Percentiles rank a stretch among this genome's conserved stretches.
Conservation (phyloP, 192 early-diverging fungal genomes). For the Coemansia guatemalensis region DNA sequence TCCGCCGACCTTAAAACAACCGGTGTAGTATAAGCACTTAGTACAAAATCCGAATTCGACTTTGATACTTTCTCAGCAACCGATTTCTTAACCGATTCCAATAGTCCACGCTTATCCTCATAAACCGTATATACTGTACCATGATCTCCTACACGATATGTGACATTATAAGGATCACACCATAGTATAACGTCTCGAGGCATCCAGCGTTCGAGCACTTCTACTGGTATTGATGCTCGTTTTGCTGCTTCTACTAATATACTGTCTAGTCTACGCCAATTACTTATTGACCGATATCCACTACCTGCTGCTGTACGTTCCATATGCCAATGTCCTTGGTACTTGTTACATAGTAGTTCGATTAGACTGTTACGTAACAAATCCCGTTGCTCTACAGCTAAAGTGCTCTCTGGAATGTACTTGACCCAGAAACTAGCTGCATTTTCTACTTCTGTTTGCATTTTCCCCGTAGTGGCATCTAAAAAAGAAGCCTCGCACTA, state of each 20-base stretch:
- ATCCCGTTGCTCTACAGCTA: conserved; percentile 33
- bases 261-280: conserved; percentile 66
- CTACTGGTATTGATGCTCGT: conserved; percentile 47
- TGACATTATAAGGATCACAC: conserved; percentile 71
- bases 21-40: conserved; percentile 51
- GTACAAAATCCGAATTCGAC: conserved; percentile 47
- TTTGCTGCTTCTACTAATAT: conserved; percentile 59
- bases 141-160: conserved; percentile 71
- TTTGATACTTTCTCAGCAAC: conserved; percentile 46
- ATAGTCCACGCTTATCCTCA: conserved; percentile 56
- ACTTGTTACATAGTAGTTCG: conserved; percentile 58
- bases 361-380: conserved; percentile 40
- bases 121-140: conserved; percentile 66
- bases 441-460: conserved; percentile 53
- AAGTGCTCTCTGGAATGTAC: conserved; percentile 33
- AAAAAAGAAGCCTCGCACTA: conserved; percentile 2
- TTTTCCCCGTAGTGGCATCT: conserved; percentile 32
- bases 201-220: conserved; percentile 55
- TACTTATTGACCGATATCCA: conserved; percentile 75
- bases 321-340: conserved; percentile 71
- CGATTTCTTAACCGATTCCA: conserved; percentile 45
- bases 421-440: conserved; percentile 49
- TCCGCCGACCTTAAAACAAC: conserved; percentile 53
- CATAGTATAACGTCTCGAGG: conserved; percentile 71
- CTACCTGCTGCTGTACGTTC: conserved; percentile 65